Evolutionary conservation across 805 yeast species (phyloP).

Genomic region (Phaffomyces thermotolerans): DNA sequence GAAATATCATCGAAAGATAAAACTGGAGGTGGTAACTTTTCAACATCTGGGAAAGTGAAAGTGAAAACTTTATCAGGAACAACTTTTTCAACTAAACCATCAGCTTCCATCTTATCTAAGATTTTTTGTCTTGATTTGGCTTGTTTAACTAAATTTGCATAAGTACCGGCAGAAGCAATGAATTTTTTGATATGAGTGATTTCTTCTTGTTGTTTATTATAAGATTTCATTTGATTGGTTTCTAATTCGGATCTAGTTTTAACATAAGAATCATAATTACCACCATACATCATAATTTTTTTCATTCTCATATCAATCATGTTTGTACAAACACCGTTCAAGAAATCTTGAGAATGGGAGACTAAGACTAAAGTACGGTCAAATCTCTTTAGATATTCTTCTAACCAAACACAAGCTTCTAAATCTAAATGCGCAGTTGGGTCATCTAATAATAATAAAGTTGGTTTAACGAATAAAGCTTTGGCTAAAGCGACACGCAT

Average conservation of each 20-base stretch:
- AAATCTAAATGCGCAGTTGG: slow-evolving; percentile 99
- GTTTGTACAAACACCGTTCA: slow-evolving; percentile 96
- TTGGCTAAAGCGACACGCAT: slow-evolving; percentile 99
- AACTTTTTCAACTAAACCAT: slow-evolving; percentile 90
- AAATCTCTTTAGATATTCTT: slow-evolving; percentile 91
- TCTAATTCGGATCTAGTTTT: slow-evolving; percentile 93
- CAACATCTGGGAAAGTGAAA: slow-evolving; percentile 91
- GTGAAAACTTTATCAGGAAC: slow-evolving; percentile 89
- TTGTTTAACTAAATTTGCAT: slow-evolving; percentile 96
- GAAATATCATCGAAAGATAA: slow-evolving; percentile 93
- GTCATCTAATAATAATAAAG: slow-evolving; percentile 88
- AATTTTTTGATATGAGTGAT: slow-evolving; percentile 96
- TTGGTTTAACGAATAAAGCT: slow-evolving; percentile 97
- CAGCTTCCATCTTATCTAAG: slow-evolving; percentile 99
- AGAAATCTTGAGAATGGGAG: slow-evolving; percentile 98
- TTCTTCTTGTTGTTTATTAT: slow-evolving; percentile 96
- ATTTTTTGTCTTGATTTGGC: slow-evolving; percentile 99
- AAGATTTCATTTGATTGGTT: slow-evolving; percentile 97
- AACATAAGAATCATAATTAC: slow-evolving; percentile 95
- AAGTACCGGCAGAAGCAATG: slow-evolving; percentile 99
- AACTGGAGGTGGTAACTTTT: slow-evolving; percentile 98
- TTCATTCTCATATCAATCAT: slow-evolving; percentile 96
- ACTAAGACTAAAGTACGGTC: slow-evolving; percentile 91
- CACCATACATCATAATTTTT: slow-evolving; percentile 75
- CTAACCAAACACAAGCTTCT: slow-evolving; percentile 99